These are phyloP conservation scores for Clarireedia paspali DNA, from an alignment of 2,329 filamentous ascomycete species.

Conservation along the genomic window DNA sequence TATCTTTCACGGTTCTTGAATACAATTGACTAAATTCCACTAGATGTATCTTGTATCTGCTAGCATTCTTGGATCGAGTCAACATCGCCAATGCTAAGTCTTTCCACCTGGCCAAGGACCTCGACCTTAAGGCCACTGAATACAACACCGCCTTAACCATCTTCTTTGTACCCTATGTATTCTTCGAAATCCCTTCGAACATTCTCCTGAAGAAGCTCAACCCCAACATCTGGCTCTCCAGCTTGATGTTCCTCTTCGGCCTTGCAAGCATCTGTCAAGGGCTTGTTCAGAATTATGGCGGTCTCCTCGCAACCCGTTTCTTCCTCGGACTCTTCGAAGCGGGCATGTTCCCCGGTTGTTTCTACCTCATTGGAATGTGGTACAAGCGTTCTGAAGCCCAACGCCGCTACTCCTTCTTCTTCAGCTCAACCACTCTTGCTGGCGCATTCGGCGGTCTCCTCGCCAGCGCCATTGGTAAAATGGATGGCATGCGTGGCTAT, in stretches of 20 bases:
- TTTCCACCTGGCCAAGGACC: constrained; percentile 56
- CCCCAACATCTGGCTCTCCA: constrained; percentile 64
- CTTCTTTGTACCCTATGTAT: constrained; percentile 73
- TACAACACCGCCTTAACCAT: constrained; percentile 74
- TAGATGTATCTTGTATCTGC: constrained; percentile 54
- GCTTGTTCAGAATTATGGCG: constrained; percentile 57
- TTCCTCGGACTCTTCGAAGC: constrained; percentile 74
- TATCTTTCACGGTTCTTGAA: not conserved
- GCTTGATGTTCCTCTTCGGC: constrained; percentile 69
- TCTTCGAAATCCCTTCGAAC: constrained; percentile 67
- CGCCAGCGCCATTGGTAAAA: constrained; percentile 81
- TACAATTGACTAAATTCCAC: not conserved
- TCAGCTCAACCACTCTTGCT: constrained; percentile 70
- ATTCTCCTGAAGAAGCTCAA: constrained; percentile 61
- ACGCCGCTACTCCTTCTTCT: constrained; percentile 90
- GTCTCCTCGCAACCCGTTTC: constrained; percentile 73
- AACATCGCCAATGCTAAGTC: constrained; percentile 74
- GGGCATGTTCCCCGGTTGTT: constrained; percentile 68
- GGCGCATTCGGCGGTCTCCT: constrained; percentile 82
- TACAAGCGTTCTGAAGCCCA: constrained; percentile 84
- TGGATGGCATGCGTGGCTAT: constrained; percentile 64
- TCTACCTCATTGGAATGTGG: constrained; percentile 80
- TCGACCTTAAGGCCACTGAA: constrained; percentile 49
- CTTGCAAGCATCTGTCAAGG: constrained; percentile 29
- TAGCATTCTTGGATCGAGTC: constrained; percentile 64